Percentiles rank a stretch among this genome's conserved stretches.
phyloP scores from a whole-genome alignment of 1,284 basidiomycete species.

The Ganoderma sinense region DNA sequence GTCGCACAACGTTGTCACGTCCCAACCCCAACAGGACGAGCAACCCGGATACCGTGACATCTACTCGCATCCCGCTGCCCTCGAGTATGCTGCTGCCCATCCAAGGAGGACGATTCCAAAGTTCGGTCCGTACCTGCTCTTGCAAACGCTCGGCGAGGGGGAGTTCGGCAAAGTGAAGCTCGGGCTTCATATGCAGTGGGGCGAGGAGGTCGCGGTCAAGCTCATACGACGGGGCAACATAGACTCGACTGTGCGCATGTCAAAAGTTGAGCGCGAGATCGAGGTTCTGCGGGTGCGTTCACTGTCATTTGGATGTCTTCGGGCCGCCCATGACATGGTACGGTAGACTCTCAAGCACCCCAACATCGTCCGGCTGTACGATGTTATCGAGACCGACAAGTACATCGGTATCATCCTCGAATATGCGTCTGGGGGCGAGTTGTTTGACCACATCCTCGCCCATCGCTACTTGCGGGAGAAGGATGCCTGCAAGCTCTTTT shows the following conservation, averaged over 20 bases:
- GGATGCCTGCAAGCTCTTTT: conserved; percentile 96
- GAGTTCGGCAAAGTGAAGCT: conserved; percentile 99
- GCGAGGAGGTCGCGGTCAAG: conserved; percentile 99
- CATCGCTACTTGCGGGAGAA: conserved; percentile 96
- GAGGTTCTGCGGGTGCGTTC: conserved; percentile 89
- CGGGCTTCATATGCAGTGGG: conserved; percentile 93
- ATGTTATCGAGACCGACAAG: conserved; percentile 99
- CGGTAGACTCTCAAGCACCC: conserved; percentile 91
- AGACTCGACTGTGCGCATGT: conserved; percentile 87
- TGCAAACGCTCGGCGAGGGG: conserved; percentile 96
- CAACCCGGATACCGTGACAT: conserved; percentile 70
- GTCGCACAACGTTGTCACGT: conserved; percentile 59
- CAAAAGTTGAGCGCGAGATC: conserved; percentile 98
- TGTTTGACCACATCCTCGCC: conserved; percentile 99
- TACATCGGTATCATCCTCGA: conserved; percentile 99
- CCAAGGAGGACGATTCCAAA: conserved; percentile 88
- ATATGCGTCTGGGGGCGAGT: conserved; percentile 97
- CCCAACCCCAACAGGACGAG: conserved; percentile 51
- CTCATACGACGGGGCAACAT: conserved; percentile 95
- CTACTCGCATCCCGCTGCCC: conserved; percentile 86
- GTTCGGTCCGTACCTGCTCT: conserved; percentile 93
- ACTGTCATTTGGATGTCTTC: conserved; percentile 22
- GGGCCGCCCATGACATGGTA: conserved; percentile 15
- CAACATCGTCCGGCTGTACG: conserved; percentile 98
- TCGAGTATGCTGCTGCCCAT: conserved; percentile 86